phyloP scores from a whole-genome alignment of 2,329 filamentous ascomycete genomes.

The Ceratocystis destructans region DNA sequence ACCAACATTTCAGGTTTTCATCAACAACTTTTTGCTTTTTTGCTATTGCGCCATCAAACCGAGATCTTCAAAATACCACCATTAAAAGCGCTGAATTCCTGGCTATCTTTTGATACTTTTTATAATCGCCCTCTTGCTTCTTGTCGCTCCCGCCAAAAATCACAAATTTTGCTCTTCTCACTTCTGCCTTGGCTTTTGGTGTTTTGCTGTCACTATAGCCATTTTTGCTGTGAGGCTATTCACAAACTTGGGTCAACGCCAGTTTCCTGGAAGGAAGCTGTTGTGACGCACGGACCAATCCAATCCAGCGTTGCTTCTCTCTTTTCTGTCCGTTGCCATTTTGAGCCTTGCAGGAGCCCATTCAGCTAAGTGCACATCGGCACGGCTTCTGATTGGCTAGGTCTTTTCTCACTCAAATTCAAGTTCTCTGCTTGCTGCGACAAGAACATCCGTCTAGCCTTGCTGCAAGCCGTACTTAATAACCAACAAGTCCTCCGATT shows the following conservation, averaged over 20 bases:
- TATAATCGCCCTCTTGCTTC: background rate
- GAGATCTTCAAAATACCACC: background rate
- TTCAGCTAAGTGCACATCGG: constrained; percentile 13
- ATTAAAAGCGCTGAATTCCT: constrained; percentile 14
- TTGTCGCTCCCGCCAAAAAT: background rate
- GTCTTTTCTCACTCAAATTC: background rate
- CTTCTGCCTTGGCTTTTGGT: constrained; percentile 1
- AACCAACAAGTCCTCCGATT: background rate
- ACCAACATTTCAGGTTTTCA: background rate
- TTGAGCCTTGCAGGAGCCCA: constrained; percentile 17
- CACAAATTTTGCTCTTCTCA: background rate
- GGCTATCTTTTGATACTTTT: background rate
- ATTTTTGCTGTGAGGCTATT: constrained; percentile 15
- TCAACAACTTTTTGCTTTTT: constrained; percentile 11
- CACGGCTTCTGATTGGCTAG: constrained; percentile 15
- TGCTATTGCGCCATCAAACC: constrained; percentile 11
- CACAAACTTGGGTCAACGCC: constrained; percentile 6
- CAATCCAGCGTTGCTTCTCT: constrained; percentile 11
- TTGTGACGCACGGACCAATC: constrained; percentile 18
- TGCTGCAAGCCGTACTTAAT: background rate
- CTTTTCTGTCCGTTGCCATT: constrained; percentile 17
- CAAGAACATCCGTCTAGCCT: background rate
- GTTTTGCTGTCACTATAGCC: background rate
- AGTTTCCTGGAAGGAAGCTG: constrained; percentile 18
- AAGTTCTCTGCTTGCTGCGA: background rate